Conservation (phyloP, 2,329 filamentous ascomycete genomes). For the Fusarium algeriense region DNA sequence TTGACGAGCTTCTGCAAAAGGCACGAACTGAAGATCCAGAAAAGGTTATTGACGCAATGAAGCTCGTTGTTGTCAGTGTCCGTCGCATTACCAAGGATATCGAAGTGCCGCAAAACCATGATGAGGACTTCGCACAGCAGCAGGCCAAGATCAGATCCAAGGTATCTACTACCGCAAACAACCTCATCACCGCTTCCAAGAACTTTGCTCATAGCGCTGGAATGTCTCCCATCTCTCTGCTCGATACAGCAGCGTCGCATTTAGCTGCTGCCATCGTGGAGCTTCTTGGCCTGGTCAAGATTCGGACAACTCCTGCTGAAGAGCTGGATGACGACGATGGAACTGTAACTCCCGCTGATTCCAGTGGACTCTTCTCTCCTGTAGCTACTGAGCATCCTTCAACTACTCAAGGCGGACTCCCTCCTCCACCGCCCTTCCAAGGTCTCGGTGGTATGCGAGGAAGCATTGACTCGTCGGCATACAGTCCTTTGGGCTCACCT, state of each 20-base stretch:
- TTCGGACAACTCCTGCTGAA: slow-evolving; percentile 78
- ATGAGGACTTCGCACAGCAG: slow-evolving; percentile 67
- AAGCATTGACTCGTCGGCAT: slow-evolving; percentile 78
- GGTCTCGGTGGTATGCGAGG: slow-evolving; percentile 67
- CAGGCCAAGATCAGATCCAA: slow-evolving; percentile 80
- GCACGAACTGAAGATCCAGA: slow-evolving; percentile 81
- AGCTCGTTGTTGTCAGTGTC: slow-evolving; percentile 83
- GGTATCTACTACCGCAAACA: slow-evolving; percentile 94
- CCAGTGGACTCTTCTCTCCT: slow-evolving; percentile 76
- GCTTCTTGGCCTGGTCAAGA: slow-evolving; percentile 84
- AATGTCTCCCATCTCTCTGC: slow-evolving; percentile 89
- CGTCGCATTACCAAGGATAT: slow-evolving; percentile 88
- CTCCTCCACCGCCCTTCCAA: slow-evolving; percentile 68
- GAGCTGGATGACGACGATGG: slow-evolving; percentile 84
- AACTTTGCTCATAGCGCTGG: slow-evolving; percentile 88
- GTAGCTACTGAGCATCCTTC: slow-evolving; percentile 57
- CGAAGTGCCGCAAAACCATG: slow-evolving; percentile 66
- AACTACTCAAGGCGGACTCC: slow-evolving; percentile 56
- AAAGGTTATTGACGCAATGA: slow-evolving; percentile 86
- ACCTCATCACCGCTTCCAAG: slow-evolving; percentile 93
- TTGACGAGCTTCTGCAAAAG: slow-evolving; percentile 87
- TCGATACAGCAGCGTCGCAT: slow-evolving; percentile 94
- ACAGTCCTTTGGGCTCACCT: slow-evolving; percentile 79
- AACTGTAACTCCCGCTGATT: slow-evolving; percentile 73
- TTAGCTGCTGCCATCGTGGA: slow-evolving; percentile 88